These are phyloP conservation scores for Penicillium longicatenatum DNA, from an alignment of 495 filamentous ascomycete genomes.

Conservation along the genomic window DNA sequence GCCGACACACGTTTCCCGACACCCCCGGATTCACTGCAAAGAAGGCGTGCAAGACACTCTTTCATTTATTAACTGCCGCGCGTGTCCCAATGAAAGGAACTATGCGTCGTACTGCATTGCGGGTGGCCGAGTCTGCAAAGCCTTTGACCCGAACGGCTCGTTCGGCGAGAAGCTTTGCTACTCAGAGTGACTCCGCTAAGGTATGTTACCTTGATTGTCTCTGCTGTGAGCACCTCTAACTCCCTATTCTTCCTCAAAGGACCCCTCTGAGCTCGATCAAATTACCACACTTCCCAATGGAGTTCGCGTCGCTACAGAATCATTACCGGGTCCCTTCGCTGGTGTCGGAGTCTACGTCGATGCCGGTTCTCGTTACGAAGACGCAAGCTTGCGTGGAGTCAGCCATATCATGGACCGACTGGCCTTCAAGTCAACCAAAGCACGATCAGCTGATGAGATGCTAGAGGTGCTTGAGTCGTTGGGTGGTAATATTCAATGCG, in stretches of 20 bases:
- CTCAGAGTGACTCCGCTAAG: conserved; percentile 41
- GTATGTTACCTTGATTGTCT: conserved; percentile 22
- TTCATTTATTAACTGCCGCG: conserved; percentile 3
- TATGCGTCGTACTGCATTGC: conserved; percentile 51
- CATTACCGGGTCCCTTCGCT: conserved; percentile 91
- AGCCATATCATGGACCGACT: conserved; percentile 96
- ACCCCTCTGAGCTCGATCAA: conserved; percentile 83
- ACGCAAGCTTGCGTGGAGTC: conserved; percentile 77
- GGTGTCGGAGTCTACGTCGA: conserved; percentile 97
- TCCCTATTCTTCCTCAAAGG: conserved; percentile 50
- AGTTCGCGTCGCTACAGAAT: conserved; percentile 91
- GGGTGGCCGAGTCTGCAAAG: conserved; percentile 47
- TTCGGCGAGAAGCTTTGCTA: conserved; percentile 45
- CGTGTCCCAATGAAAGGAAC: conserved; percentile 14
- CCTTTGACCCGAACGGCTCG: conserved; percentile 42
- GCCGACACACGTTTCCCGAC: conserved; percentile 19
- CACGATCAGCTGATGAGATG: conserved; percentile 77
- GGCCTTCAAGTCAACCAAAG: conserved; percentile 90
- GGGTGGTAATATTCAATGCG: conserved; percentile 94
- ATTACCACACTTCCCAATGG: conserved; percentile 93
- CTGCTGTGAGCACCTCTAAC: conserved; percentile 10
- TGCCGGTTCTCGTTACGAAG: conserved; percentile 94
- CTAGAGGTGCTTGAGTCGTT: conserved; percentile 81
- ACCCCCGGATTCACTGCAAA: conserved; percentile 15
- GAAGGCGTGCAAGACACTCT: conserved; percentile 13